phyloP scores from a whole-genome alignment of 73 alveolate species.

The Urostyla sp. region DNA sequence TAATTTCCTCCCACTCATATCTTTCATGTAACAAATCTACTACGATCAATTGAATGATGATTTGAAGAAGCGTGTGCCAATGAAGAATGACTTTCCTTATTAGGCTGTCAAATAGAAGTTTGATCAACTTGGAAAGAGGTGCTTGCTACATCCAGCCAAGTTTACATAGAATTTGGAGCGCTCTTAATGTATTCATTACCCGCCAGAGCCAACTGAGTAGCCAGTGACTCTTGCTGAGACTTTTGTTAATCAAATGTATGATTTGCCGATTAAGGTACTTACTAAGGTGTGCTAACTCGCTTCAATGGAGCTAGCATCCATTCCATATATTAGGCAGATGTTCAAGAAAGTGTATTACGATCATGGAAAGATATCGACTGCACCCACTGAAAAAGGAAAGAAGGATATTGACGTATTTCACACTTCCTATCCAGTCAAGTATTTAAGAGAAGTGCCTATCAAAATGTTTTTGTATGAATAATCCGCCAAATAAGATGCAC shows the following conservation, averaged over 20 bases:
- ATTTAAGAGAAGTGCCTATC: constrained; percentile 37
- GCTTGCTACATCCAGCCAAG: constrained; percentile 38
- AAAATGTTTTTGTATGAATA: constrained; percentile 15
- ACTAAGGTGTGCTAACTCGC: background rate
- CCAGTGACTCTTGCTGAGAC: constrained; percentile 24
- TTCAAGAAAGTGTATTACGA: constrained; percentile 29
- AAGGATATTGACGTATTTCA: constrained; percentile 68
- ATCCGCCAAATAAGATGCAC: constrained; percentile 20
- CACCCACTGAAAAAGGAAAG: constrained; percentile 71
- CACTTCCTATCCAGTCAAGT: constrained; percentile 60
- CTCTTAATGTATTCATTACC: background rate
- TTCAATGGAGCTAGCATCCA: constrained; percentile 19
- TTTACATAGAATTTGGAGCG: constrained; percentile 24
- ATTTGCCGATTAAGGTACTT: background rate
- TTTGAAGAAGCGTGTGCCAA: constrained; percentile 14
- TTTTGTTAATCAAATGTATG: background rate
- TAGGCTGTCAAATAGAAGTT: background rate
- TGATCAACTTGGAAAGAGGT: constrained; percentile 8
- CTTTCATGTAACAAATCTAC: constrained; percentile 23
- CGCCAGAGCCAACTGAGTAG: background rate
- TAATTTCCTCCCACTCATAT: constrained; percentile 1
- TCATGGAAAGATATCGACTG: constrained; percentile 43
- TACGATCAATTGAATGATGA: constrained; percentile 21
- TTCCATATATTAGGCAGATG: constrained; percentile 50
- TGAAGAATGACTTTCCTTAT: background rate